These are phyloP conservation scores for Colletotrichum gigasporum DNA, from an alignment of 2,329 filamentous ascomycete genomes.

Conservation along the genomic window DNA sequence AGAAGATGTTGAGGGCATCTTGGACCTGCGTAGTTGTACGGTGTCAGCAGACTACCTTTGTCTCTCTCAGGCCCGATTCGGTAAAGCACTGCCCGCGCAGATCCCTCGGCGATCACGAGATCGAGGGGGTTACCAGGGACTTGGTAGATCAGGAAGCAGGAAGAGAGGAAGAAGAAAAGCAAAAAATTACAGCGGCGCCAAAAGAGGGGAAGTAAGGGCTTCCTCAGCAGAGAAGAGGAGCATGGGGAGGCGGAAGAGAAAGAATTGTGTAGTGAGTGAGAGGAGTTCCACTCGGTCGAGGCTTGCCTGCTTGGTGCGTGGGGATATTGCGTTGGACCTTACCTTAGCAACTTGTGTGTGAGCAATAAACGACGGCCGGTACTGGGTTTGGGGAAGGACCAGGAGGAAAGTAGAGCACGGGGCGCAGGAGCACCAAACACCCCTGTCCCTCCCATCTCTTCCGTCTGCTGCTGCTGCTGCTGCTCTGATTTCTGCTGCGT, in stretches of 20 bases:
- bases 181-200: not conserved
- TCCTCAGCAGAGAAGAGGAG: conserved; percentile 1
- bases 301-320: conserved; percentile 28
- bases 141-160: not conserved
- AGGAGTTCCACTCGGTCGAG: conserved; percentile 29
- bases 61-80: conserved; percentile 13
- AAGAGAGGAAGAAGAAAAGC: not conserved
- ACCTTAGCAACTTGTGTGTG: conserved; percentile 8
- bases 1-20: not conserved
- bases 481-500: not conserved
- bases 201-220: conserved; percentile 9
- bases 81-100: conserved; percentile 19
- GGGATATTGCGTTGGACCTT: conserved; percentile 29
- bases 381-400: not conserved
- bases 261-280: conserved; percentile 31
- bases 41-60: conserved; percentile 29
- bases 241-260: not conserved
- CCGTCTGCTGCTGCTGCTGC: not conserved
- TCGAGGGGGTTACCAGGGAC: not conserved
- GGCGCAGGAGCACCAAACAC: not conserved
- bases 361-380: conserved; percentile 24
- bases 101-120: conserved; percentile 17
- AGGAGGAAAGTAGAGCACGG: conserved; percentile 4
- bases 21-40: not conserved
- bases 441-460: conserved; percentile 2